Base-by-base conservation (phyloP, 108 stramenopile genomes). In the Schizochytrium sp. region DNA sequence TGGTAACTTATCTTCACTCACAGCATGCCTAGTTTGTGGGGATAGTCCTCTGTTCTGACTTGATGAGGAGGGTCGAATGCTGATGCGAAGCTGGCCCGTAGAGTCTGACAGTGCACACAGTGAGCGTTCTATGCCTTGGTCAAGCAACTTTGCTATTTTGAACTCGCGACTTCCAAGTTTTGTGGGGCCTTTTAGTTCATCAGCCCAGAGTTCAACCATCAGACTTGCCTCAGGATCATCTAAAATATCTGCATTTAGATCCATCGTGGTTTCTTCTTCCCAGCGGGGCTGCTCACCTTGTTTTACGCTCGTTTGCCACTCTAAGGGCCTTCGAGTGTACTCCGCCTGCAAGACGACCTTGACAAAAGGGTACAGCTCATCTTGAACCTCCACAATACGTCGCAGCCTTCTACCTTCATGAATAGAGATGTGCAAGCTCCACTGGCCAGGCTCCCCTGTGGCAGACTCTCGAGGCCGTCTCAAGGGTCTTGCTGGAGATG, bases 111-210 rank as follows among this genome's bases (percentile, higher is more conserved):
- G 64, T 38, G 64, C 64, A 15, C 64, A 69, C 12, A 69, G 15
- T 0, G 64, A 1, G 17, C 64, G 64, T 8, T 69, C 64, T 42
- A 69, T 42, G 64, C 64, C 64, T 69, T 5, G 12, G 41, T 69
- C 64, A 1, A 69, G 64, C 64, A 69, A n/a, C 64, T 69, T 69
- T 69, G 64, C 5, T 42, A 69, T 38, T n/a, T 69, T 69, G 64
- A 42, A 69, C 64, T 69, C 41, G 17, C 64, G 12, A 0, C 41
- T 42, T 38, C 64, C 64, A 15, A 69, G 64, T 42, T 69, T 69
- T 12, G 1, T 5, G 5, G 64, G 64, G 2, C 64, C 64, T n/a
- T 38, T 69, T 5, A 69, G 64, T 15, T 69, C 64, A 42, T 69
- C 64, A 5, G 64, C 64, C 64, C 64, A 69, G 8, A 69, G 15